phyloP scores from a whole-genome alignment of 345 rosid species.

The Linum usitatissimum region DNA sequence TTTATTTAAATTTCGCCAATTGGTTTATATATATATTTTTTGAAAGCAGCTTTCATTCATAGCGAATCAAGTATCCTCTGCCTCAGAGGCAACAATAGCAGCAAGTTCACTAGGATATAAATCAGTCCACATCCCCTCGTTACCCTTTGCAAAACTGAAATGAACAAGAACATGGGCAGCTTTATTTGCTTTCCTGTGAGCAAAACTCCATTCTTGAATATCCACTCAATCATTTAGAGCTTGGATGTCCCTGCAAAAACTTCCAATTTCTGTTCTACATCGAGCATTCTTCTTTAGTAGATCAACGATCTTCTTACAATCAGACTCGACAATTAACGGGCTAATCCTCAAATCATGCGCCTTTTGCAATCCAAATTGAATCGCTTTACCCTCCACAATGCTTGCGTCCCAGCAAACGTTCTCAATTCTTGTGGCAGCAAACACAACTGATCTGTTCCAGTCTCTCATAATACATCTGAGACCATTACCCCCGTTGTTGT shows the following conservation, averaged over 20 bases:
- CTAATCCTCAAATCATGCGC: background rate
- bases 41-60: no score
- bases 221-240: no score
- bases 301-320: background rate
- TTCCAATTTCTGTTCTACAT: background rate
- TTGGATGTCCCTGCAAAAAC: background rate
- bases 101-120: no score
- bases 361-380: background rate
- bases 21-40: no score
- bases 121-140: no score
- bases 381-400: background rate
- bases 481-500: background rate
- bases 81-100: no score
- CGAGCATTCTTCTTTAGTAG: background rate
- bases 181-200: no score
- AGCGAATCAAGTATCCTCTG: no score
- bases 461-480: background rate
- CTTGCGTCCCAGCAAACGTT: background rate
- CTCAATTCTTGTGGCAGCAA: background rate
- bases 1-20: no score
- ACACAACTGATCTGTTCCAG: background rate
- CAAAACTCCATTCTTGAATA: no score
- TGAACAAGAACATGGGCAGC: no score
- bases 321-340: background rate
- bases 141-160: no score